phyloP scores from a whole-genome alignment of 129 eudicot species.

The Saposhnikovia divaricata region DNA sequence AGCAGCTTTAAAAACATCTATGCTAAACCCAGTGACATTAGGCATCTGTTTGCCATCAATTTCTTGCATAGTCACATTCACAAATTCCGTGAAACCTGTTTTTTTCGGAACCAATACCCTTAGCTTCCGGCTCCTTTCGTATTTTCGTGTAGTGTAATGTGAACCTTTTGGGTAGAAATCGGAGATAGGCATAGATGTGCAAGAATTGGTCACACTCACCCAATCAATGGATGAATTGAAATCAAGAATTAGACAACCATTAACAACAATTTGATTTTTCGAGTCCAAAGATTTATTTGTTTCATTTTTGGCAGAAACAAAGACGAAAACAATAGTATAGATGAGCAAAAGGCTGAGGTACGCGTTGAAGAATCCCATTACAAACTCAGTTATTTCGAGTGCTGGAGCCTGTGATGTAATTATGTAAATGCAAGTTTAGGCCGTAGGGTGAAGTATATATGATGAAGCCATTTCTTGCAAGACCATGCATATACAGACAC shows the following conservation, averaged over 20 bases:
- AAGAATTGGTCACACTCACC: constrained; percentile 10
- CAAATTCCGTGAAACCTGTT: constrained; percentile 33
- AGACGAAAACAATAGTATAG: not conserved
- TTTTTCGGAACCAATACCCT: constrained; percentile 43
- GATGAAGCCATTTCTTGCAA: no score
- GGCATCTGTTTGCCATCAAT: constrained; percentile 6
- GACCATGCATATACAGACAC: no score
- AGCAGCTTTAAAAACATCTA: constrained; percentile 48
- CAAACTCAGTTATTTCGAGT: not conserved
- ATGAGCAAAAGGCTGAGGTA: not conserved
- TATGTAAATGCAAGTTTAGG: no score
- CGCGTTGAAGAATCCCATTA: not conserved
- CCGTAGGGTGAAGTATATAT: no score
- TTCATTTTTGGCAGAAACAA: not conserved
- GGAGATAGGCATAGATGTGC: constrained; percentile 7
- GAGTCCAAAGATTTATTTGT: not conserved
- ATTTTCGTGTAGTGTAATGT: constrained; percentile 2
- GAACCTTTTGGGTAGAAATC: constrained; percentile 16
- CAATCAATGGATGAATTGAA: constrained; percentile 11
- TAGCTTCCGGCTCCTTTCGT: constrained; percentile 20
- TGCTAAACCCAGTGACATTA: constrained; percentile 35
- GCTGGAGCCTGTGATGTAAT: no score
- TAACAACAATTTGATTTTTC: not conserved
- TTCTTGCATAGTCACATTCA: constrained; percentile 16
- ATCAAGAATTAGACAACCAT: constrained; percentile 22